phyloP scores from a whole-genome alignment of 2,329 filamentous ascomycete genomes.

The Botrytis deweyae region DNA sequence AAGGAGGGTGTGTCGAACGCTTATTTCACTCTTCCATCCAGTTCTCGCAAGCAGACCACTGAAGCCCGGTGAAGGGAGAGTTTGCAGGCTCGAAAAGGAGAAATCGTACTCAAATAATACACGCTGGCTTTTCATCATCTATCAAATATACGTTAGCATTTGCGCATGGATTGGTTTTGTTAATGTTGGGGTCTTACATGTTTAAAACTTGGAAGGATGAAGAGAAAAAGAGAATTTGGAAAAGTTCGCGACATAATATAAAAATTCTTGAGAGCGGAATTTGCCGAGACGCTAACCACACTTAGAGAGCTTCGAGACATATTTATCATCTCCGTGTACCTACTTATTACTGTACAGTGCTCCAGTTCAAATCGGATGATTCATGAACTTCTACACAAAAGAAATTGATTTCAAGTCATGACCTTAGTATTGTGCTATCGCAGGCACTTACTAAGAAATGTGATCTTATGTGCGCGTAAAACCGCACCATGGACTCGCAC shows the following conservation, averaged over 20 bases:
- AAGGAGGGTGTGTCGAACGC: conserved; percentile 99
- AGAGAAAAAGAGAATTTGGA: conserved; percentile 50
- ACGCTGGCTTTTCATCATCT: conserved; percentile 99
- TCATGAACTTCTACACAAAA: neutral
- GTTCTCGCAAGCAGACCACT: conserved; percentile 74
- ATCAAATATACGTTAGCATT: conserved; percentile 39
- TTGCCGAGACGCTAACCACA: conserved; percentile 30
- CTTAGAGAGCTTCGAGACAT: conserved; percentile 31
- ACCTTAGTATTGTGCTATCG: conserved; percentile 24
- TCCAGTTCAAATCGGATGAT: neutral
- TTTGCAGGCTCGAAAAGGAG: conserved; percentile 63
- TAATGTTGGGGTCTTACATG: conserved; percentile 63
- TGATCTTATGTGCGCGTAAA: neutral
- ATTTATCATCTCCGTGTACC: neutral
- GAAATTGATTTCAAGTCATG: conserved; percentile 29
- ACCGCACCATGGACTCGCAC: conserved; percentile 10
- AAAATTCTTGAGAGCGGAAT: conserved; percentile 27
- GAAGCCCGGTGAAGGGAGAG: conserved; percentile 88
- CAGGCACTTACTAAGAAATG: conserved; percentile 11
- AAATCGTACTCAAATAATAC: conserved; percentile 81
- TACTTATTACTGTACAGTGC: neutral
- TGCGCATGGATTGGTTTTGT: conserved; percentile 13
- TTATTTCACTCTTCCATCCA: conserved; percentile 82
- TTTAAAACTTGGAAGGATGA: conserved; percentile 99
- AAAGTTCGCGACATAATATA: conserved; percentile 40